phyloP scores from a whole-genome alignment of 192 early-diverging fungal genomes.

The Physocladia obscura region DNA sequence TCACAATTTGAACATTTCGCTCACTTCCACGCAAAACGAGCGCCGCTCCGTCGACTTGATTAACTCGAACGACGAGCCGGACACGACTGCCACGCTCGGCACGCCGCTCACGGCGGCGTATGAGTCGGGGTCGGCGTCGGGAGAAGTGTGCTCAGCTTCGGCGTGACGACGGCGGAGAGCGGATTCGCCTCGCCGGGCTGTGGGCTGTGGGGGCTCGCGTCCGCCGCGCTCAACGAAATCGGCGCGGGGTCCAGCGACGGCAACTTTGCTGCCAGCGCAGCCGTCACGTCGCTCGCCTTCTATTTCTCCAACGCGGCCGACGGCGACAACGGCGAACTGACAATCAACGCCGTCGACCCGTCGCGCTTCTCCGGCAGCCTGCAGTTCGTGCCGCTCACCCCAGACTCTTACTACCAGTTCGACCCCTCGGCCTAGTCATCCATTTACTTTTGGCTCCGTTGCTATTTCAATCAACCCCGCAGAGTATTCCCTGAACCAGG shows the following conservation, averaged over 20 bases:
- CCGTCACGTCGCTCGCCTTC: slow-evolving; percentile 42
- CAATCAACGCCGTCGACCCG: slow-evolving; percentile 51
- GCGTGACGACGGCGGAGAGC: slow-evolving; percentile 8
- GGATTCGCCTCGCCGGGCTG: slow-evolving; percentile 19
- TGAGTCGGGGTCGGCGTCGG: no score
- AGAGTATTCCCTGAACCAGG: no score
- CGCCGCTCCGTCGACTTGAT: no score
- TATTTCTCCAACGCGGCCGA: slow-evolving; percentile 42
- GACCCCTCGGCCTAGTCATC: neutral
- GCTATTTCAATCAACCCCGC: no score
- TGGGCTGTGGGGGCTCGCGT: slow-evolving; percentile 42
- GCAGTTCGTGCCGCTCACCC: slow-evolving; percentile 30
- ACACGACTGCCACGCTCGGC: no score
- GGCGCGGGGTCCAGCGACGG: no score
- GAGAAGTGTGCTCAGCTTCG: slow-evolving; percentile 2
- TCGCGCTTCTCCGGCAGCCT: slow-evolving; percentile 50
- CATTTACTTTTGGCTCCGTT: no score
- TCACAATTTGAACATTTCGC: no score
- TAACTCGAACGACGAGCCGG: no score
- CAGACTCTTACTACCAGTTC: neutral
- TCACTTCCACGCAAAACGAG: no score
- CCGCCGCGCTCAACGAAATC: slow-evolving; percentile 32
- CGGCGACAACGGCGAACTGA: slow-evolving; percentile 48
- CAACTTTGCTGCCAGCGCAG: slow-evolving; percentile 2
- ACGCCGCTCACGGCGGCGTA: no score